Conservation (phyloP, 2,329 filamentous ascomycete species). For the Aspergillus aculeatinus region DNA sequence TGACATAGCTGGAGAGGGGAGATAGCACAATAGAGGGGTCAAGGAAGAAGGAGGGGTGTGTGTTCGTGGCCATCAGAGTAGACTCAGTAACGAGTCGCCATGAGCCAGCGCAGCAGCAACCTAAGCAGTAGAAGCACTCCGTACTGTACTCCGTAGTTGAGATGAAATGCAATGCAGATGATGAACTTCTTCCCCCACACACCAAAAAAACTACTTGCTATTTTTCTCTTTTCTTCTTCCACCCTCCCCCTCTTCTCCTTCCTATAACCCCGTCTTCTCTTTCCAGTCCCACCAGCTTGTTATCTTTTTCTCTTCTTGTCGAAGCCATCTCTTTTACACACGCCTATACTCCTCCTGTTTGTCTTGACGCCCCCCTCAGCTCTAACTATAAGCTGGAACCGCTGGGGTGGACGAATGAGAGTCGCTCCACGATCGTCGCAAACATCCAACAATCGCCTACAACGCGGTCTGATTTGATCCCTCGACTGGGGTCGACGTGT, state of each 20-base stretch:
- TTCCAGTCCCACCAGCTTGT: background rate
- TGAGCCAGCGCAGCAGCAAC: conserved; percentile 25
- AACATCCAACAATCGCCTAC: background rate
- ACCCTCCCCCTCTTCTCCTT: background rate
- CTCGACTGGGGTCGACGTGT: background rate
- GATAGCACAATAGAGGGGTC: no score
- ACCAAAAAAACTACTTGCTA: background rate
- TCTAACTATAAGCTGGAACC: conserved; percentile 19
- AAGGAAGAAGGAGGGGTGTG: no score
- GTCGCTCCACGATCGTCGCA: conserved; percentile 13
- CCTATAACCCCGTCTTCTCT: background rate
- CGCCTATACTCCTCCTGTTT: background rate
- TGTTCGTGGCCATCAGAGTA: conserved; percentile 5
- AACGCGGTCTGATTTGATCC: background rate
- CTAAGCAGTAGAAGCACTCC: no score
- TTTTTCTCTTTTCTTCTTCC: background rate
- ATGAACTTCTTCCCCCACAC: background rate
- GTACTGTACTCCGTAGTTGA: background rate
- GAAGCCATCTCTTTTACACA: no score
- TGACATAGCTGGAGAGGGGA: no score
- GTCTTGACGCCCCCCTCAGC: background rate
- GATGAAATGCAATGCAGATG: background rate
- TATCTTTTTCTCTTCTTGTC: background rate
- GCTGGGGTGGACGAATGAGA: conserved; percentile 21
- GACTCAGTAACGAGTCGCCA: conserved; percentile 23